Evolutionary conservation across 2,329 filamentous ascomycete species (phyloP).

Genomic region (Phialophora verrucosa): DNA sequence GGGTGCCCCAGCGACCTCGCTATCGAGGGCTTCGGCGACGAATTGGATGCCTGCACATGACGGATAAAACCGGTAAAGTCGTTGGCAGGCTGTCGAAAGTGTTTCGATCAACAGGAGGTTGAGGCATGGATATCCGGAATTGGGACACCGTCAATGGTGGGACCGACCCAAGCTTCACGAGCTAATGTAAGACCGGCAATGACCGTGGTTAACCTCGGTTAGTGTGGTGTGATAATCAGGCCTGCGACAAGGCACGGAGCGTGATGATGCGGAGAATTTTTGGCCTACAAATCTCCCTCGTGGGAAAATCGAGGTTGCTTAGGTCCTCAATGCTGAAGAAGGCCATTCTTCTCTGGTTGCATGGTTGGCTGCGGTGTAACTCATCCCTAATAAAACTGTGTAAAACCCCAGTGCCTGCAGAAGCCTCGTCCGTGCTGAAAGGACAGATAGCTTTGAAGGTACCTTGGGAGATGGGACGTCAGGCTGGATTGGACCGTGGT

Average conservation of each 20-base stretch:
- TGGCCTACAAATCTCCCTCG: background rate
- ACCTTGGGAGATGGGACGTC: background rate
- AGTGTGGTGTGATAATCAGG: conserved; percentile 35
- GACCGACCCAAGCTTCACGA: background rate
- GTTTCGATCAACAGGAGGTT: conserved; percentile 20
- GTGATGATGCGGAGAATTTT: conserved; percentile 8
- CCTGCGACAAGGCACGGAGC: conserved; percentile 4
- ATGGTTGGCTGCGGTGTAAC: background rate
- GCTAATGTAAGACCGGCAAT: conserved; percentile 23
- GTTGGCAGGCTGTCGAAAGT: conserved; percentile 11
- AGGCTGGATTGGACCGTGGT: background rate
- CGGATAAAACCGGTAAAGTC: conserved; percentile 32
- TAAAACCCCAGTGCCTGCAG: background rate
- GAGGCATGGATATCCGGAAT: conserved; percentile 17
- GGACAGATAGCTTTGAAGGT: background rate
- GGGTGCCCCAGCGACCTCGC: background rate
- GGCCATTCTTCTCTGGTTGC: background rate
- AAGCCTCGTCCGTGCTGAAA: background rate
- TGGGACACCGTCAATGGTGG: conserved; percentile 28
- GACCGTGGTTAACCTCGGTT: conserved; percentile 33
- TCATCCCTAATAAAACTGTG: background rate
- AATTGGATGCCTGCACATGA: conserved; percentile 27
- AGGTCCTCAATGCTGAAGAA: background rate
- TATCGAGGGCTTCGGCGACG: conserved; percentile 8
- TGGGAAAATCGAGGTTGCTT: background rate